Evolutionary conservation across 2,329 filamentous ascomycete species (phyloP), one percentile per base, ranked within the genome.

Genomic region (Epichloe sibirici): DNA sequence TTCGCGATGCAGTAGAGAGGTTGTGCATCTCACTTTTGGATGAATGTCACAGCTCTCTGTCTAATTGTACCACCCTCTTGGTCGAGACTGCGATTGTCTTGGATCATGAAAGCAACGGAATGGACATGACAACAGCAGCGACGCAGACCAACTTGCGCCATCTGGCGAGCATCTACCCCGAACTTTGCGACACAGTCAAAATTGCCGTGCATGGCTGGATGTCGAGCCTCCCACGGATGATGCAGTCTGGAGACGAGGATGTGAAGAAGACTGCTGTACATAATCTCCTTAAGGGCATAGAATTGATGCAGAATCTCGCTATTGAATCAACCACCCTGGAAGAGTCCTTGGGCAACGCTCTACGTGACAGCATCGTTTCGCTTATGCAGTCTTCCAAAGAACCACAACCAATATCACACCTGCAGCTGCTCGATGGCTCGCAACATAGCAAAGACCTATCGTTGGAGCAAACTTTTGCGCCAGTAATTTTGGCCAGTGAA

Each of bases 181-280:
- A 78, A 48, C 73, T 90, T 2, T 70, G 76, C 3, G 81, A 86
- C 23, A 71, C 79, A 3, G 71, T 91, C 28, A 87, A 88, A 59
- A 78, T 76, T 31, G 85, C 80, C 1, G 74, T 94, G 1, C 86
- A 91, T 65, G 83, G 82, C 50, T 96, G 90, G 90, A 78, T 90
- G 25, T 80, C 81, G 2, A 84, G 88, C 42, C 76, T 98, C 17
- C 85, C 91, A 5, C 79, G 90, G 15, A 69, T 88, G 13, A 90
- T 96, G 82, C 88, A 91, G 64, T 81, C 83, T 8, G 85, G 83
- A 58, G 90, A 97, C 60, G 89, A 95, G 59, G 75, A 75, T n/a
- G 73, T 77, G 31, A 95, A 94, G 65, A 76, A 82, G 56, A 77
- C 78, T 52, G 82, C 84, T 2, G 77, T 97, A 28, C 77, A 78